Base-by-base conservation (phyloP, 2,329 filamentous ascomycete species). In the Paracoccidioides brasiliensis region DNA sequence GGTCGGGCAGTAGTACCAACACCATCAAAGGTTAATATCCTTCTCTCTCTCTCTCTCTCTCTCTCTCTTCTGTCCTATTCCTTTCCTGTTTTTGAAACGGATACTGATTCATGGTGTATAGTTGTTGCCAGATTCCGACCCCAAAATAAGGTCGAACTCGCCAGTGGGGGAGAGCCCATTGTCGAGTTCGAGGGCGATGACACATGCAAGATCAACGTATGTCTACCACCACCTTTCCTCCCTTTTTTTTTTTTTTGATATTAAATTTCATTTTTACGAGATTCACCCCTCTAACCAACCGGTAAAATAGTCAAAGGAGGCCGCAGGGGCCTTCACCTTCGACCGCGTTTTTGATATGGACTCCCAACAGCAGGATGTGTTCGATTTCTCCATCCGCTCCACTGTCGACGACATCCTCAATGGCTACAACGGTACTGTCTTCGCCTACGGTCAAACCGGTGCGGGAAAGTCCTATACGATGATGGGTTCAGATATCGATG, bases 401-500 rank as follows among this genome's bases (percentile, higher is more conserved):
- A 97, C 93, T 22, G 93, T 98, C 63, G 91, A 97, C 75, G 93
- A 97, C 70, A 96, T 98, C 63, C 80, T 98, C 62, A 95, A 97
- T 74, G 93, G 93, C 62, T 98, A 98, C 81, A 98, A 98, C 76
- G 93, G 91, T 69, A 97, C 91, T 12, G 91, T 98, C 63, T 97
- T 98, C 66, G 93, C 93, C 60, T 98, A 98, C 70, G 93, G 93
- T 62, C 93, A 97, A 78, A 98, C 93, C 0, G 93, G 93, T 72
- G 90, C 91, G 10, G 93, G 93, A 78, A 98, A 98, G 78, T 97
- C 93, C 28, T 97, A 95, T 71, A 97, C 93, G 54, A 98, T 98
- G 93, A 95, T 94, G 89, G 88, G 88, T 58, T 86, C 86, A 52
- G 90, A 91, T 72, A 96, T 98, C 74, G 89, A 94, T 67, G 88